Evolutionary conservation across 345 rosid species (phyloP).

Genomic region (Chamaenerion angustifolium): DNA sequence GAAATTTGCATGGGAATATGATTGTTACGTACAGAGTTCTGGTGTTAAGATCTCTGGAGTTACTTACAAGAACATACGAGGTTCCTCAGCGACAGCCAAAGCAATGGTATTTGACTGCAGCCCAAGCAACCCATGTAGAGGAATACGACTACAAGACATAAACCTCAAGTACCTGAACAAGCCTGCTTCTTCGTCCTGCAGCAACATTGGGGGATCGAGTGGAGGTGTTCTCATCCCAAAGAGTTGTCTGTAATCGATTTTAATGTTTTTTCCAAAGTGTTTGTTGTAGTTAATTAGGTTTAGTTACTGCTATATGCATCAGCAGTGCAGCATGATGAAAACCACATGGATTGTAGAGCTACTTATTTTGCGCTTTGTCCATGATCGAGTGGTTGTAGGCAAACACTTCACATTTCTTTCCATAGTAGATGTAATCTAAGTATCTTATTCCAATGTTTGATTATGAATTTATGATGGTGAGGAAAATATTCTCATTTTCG

Average conservation of each 20-base stretch:
- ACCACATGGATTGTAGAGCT: too few relatives aligned
- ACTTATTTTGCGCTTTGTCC: too few relatives aligned
- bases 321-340: too few relatives aligned
- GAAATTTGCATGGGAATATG: neutral
- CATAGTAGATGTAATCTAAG: too few relatives aligned
- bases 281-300: too few relatives aligned
- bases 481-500: too few relatives aligned
- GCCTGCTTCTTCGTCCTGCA: constrained; percentile 20
- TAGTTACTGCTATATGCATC: too few relatives aligned
- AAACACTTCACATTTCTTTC: too few relatives aligned
- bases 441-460: too few relatives aligned
- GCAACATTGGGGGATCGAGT: constrained; percentile 17
- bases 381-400: too few relatives aligned
- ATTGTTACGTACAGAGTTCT: constrained; percentile 14
- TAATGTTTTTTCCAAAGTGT: too few relatives aligned
- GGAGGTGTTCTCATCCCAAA: constrained; percentile 13
- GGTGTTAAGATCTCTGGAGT: constrained; percentile 27
- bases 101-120: constrained; percentile 32
- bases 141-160: constrained; percentile 21
- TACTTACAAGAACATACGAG: constrained; percentile 24
- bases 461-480: too few relatives aligned
- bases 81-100: constrained; percentile 24
- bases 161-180: constrained; percentile 18
- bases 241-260: constrained; percentile 15
- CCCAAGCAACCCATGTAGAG: constrained; percentile 17